Evolutionary conservation across 1,284 basidiomycete species (phyloP).

Genomic region (Sutorius eximius): DNA sequence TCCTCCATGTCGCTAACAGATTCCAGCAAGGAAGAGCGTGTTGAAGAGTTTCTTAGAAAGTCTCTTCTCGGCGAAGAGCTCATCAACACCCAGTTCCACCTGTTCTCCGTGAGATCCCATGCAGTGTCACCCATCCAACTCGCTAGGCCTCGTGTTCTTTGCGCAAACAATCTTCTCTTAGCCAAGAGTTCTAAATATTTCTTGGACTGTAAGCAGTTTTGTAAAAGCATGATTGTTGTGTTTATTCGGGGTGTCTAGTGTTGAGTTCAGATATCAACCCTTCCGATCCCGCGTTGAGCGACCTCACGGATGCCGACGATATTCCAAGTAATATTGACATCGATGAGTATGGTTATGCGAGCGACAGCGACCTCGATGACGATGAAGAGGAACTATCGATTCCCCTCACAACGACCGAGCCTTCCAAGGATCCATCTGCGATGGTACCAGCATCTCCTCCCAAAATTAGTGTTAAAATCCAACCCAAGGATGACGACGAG

Average conservation of each 20-base stretch:
- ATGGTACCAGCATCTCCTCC: not conserved
- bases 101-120: slow-evolving; percentile 27
- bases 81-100: slow-evolving; percentile 31
- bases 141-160: slow-evolving; percentile 22
- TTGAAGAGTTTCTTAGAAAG: slow-evolving; percentile 26
- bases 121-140: not conserved
- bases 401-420: not conserved
- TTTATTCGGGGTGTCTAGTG: slow-evolving; percentile 12
- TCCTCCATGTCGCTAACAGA: not conserved
- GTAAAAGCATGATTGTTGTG: not conserved
- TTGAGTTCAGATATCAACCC: slow-evolving; percentile 13
- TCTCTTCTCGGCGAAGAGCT: slow-evolving; percentile 30
- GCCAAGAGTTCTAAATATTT: slow-evolving; percentile 28
- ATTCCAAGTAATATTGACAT: slow-evolving; percentile 11
- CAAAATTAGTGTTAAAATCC: not conserved
- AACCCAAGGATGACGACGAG: slow-evolving; percentile 12
- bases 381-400: slow-evolving; percentile 3
- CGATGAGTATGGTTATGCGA: slow-evolving; percentile 28
- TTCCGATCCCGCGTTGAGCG: slow-evolving; percentile 15
- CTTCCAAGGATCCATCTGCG: not conserved
- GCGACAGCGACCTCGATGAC: slow-evolving; percentile 33
- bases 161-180: slow-evolving; percentile 25
- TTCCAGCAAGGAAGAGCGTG: not conserved
- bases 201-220: slow-evolving; percentile 14
- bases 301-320: slow-evolving; percentile 14